Percentiles rank a stretch among this genome's conserved stretches.
phyloP scores from a whole-genome alignment of 805 yeast genomes.

The Candida cerambycidarum region DNA sequence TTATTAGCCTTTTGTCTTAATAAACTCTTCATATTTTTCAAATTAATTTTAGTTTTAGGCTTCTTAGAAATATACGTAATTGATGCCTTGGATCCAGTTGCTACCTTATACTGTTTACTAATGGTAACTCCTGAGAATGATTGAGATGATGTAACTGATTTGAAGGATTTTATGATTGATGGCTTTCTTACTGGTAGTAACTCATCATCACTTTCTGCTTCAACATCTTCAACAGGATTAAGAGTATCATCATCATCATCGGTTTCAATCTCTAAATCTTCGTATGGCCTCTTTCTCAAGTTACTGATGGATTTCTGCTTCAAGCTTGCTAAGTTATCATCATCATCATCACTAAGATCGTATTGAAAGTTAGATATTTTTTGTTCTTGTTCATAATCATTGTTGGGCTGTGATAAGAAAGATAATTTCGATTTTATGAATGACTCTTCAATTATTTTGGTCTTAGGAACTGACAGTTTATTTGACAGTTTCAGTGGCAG shows the following conservation, averaged over 20 bases:
- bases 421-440: constrained; percentile 59
- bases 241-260: constrained; percentile 16
- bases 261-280: constrained; percentile 26
- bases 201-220: constrained; percentile 27
- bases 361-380: constrained; percentile 34
- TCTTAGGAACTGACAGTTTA: constrained; percentile 16
- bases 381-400: constrained; percentile 34
- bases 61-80: constrained; percentile 52
- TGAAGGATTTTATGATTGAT: constrained; percentile 49
- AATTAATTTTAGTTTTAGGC: constrained; percentile 20
- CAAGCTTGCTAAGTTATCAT: constrained; percentile 48
- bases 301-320: constrained; percentile 36
- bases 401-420: constrained; percentile 40
- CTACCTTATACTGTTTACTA: constrained; percentile 53
- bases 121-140: constrained; percentile 52
- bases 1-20: constrained; percentile 2
- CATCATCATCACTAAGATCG: constrained; percentile 36
- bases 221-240: too few relatives aligned
- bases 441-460: constrained; percentile 49
- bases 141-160: constrained; percentile 39
- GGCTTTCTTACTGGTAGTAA: constrained; percentile 45
- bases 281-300: constrained; percentile 22
- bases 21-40: constrained; percentile 6
- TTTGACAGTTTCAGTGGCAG: constrained; percentile 9
- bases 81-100: constrained; percentile 56